Conservation (phyloP, 495 filamentous ascomycete genomes). For the Hyaloscypha hepaticicola region DNA sequence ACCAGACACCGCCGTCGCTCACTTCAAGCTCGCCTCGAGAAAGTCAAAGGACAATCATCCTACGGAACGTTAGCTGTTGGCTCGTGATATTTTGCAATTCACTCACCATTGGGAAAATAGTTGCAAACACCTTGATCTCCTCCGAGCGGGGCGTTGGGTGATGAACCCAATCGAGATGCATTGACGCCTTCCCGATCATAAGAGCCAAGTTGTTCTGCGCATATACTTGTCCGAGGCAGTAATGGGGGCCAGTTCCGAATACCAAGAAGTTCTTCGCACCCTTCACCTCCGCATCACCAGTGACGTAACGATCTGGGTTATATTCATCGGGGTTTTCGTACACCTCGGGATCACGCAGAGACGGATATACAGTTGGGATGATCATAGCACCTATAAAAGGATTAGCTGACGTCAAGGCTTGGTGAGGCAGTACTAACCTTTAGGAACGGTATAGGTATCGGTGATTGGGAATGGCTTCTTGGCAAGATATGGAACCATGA, state of each 20-base stretch:
- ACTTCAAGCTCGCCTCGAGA: conserved; percentile 34
- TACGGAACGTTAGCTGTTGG: conserved; percentile 26
- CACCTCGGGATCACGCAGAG: conserved; percentile 89
- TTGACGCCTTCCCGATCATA: conserved; percentile 92
- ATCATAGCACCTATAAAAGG: conserved; percentile 72
- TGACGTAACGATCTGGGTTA: conserved; percentile 90
- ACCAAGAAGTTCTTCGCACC: conserved; percentile 96
- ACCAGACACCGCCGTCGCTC: not conserved
- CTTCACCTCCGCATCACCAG: conserved; percentile 80
- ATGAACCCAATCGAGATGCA: conserved; percentile 90
- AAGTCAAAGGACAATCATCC: conserved; percentile 69
- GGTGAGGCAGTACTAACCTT: conserved; percentile 47
- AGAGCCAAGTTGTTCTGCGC: conserved; percentile 86
- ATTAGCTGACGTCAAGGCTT: not conserved
- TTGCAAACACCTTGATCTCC: conserved; percentile 97
- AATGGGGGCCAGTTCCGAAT: conserved; percentile 94
- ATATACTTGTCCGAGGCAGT: conserved; percentile 94
- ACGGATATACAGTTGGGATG: conserved; percentile 84
- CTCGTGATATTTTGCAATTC: not conserved
- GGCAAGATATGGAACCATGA: conserved; percentile 95
- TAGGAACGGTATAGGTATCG: conserved; percentile 82
- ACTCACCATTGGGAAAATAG: conserved; percentile 92
- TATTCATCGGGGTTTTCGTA: conserved; percentile 88
- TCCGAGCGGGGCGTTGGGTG: conserved; percentile 76
- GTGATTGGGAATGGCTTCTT: conserved; percentile 97